phyloP scores from a whole-genome alignment of 768 basidiomycete genomes.

The Boletus sp. region DNA sequence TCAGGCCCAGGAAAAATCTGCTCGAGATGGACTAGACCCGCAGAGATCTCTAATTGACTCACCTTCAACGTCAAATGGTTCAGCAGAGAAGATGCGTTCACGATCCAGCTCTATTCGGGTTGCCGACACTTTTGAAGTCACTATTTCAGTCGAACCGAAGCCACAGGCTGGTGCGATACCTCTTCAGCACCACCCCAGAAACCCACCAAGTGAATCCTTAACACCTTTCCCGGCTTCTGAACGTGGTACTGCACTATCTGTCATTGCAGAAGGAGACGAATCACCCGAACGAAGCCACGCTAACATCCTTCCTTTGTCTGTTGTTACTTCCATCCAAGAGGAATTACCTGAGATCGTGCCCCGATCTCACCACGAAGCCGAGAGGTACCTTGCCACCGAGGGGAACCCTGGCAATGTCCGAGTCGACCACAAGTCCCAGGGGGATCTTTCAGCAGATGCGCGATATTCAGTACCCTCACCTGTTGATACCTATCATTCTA shows the following conservation, averaged over 20 bases:
- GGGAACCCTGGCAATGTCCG: neutral
- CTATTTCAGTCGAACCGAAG: constrained; percentile 3
- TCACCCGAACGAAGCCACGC: constrained; percentile 38
- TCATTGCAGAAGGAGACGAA: constrained; percentile 73
- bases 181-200: neutral
- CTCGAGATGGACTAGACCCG: neutral
- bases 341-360: neutral
- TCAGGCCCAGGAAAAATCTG: constrained; percentile 28
- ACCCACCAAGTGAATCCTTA: neutral
- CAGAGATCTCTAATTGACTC: neutral
- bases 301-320: neutral
- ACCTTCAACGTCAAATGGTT: neutral
- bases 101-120: constrained; percentile 3
- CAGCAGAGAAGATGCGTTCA: neutral
- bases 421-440: constrained; percentile 4
- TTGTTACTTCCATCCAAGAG: neutral
- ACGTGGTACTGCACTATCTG: constrained; percentile 50
- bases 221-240: constrained; percentile 22
- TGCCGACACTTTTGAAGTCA: constrained; percentile 3
- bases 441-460: constrained; percentile 15
- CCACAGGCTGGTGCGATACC: neutral
- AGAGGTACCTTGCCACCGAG: neutral
- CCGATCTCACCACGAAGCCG: neutral
- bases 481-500: constrained; percentile 36
- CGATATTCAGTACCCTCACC: constrained; percentile 27